Percentiles rank a stretch among this genome's conserved stretches.
Evolutionary conservation across 2,329 filamentous ascomycete genomes (phyloP).

Genomic region (Apiospora marii): DNA sequence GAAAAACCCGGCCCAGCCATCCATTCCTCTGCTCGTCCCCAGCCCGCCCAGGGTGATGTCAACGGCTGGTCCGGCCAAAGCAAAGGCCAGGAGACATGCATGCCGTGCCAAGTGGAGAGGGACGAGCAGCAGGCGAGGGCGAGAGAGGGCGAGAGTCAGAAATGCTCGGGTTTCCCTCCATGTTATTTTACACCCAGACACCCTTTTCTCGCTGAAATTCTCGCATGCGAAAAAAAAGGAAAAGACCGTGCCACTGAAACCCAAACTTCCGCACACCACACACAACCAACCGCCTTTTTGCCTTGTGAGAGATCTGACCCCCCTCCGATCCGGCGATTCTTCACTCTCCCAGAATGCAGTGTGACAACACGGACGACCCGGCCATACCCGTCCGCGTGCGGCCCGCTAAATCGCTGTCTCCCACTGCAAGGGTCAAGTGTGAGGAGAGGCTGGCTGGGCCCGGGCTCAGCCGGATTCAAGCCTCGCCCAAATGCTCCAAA

Average conservation of each 20-base stretch:
- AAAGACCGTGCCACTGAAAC: slow-evolving; percentile 8
- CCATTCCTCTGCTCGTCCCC: not conserved
- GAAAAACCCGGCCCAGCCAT: slow-evolving; percentile 9
- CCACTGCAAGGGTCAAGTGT: slow-evolving; percentile 20
- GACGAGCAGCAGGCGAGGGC: too few relatives aligned
- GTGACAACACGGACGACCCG: not conserved
- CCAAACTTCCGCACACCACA: not conserved
- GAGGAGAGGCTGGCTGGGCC: slow-evolving; percentile 21
- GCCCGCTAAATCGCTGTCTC: slow-evolving; percentile 13
- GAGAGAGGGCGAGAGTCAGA: not conserved
- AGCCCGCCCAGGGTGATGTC: not conserved
- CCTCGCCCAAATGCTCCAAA: slow-evolving; percentile 33
- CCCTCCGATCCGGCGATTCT: not conserved
- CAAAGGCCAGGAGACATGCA: not conserved
- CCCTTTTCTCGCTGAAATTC: slow-evolving; percentile 11
- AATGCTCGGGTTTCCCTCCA: not conserved
- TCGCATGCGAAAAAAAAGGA: not conserved
- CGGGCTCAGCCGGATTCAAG: slow-evolving; percentile 22
- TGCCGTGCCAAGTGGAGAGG: not conserved
- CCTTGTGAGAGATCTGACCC: not conserved
- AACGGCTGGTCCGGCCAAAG: not conserved
- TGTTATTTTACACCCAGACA: not conserved
- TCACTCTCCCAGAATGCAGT: slow-evolving; percentile 9
- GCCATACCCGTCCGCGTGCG: not conserved
- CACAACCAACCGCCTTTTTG: not conserved